Evolutionary conservation across 192 early-diverging fungal genomes (phyloP).

Genomic region (Diversispora epigaea): DNA sequence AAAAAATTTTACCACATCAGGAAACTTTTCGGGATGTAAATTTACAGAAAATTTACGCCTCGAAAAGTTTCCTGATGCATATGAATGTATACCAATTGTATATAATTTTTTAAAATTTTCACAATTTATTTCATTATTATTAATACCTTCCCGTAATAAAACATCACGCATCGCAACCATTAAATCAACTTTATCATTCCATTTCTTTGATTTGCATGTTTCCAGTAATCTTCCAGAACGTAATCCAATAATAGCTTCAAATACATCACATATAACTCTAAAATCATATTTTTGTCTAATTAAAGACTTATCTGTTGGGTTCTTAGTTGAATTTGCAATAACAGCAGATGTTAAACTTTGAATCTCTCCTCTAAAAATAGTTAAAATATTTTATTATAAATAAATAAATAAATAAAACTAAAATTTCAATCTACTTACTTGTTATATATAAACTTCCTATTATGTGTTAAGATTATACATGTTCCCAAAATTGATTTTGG

Average conservation of each 20-base stretch:
- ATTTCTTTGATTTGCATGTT: conserved; percentile 19
- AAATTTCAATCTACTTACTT: neutral
- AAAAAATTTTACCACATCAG: too few species aligned
- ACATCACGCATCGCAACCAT: conserved; percentile 9
- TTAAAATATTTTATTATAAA: neutral
- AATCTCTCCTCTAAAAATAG: neutral
- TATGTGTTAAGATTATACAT: neutral
- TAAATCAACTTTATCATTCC: conserved; percentile 11
- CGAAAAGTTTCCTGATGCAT: too few species aligned
- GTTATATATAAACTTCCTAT: neutral
- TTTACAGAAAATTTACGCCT: too few species aligned
- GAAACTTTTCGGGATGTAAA: too few species aligned
- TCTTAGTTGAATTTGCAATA: neutral
- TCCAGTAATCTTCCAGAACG: neutral
- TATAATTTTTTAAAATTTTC: too few species aligned
- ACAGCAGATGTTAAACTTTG: conserved; percentile 1
- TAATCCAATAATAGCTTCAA: conserved; percentile 1
- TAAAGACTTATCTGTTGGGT: neutral
- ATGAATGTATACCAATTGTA: too few species aligned
- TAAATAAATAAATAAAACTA: neutral
- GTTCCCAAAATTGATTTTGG: too few species aligned
- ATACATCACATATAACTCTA: neutral
- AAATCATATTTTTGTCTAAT: conserved; percentile 7
- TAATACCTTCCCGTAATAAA: too few species aligned
- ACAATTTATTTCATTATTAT: too few species aligned